These are phyloP conservation scores for Solidago caesia DNA, from an alignment of 129 eudicot genomes.

Conservation along the genomic window DNA sequence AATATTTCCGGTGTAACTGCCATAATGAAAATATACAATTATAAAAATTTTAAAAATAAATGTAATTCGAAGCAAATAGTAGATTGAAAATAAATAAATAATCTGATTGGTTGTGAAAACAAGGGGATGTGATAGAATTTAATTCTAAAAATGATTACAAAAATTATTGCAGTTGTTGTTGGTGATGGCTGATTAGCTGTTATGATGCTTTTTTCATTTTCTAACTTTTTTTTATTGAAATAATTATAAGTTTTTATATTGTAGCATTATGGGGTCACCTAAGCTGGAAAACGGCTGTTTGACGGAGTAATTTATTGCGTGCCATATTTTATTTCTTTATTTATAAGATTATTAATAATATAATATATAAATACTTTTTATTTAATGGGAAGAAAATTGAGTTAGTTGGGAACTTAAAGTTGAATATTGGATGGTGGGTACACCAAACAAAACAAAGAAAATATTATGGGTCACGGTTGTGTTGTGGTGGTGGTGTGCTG, in stretches of 20 bases:
- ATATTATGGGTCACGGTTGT: conserved; percentile 4
- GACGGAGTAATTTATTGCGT: conserved; percentile 35
- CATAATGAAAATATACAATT: conserved; percentile 32
- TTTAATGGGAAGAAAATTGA: background rate
- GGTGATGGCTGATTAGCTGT: conserved; percentile 29
- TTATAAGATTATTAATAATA: background rate
- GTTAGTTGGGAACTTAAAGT: conserved; percentile 38
- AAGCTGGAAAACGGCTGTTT: conserved; percentile 38
- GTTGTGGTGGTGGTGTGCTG: conserved; percentile 17
- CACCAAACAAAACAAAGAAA: conserved; percentile 32
- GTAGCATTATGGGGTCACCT: conserved; percentile 34
- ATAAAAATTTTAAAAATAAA: background rate
- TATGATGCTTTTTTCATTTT: conserved; percentile 13
- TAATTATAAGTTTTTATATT: conserved; percentile 5
- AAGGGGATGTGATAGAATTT: conserved; percentile 18
- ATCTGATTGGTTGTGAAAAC: conserved; percentile 18
- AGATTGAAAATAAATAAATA: conserved; percentile 3
- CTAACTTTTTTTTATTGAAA: background rate
- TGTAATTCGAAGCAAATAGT: conserved; percentile 23
- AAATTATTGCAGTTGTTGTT: conserved; percentile 28
- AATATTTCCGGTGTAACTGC: conserved; percentile 53
- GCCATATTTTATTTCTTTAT: background rate
- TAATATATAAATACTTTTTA: background rate
- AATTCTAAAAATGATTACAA: background rate
- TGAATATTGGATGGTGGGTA: conserved; percentile 33